Base-by-base conservation (phyloP, 1,284 basidiomycete species). In the Trichosporon coremiiforme region DNA sequence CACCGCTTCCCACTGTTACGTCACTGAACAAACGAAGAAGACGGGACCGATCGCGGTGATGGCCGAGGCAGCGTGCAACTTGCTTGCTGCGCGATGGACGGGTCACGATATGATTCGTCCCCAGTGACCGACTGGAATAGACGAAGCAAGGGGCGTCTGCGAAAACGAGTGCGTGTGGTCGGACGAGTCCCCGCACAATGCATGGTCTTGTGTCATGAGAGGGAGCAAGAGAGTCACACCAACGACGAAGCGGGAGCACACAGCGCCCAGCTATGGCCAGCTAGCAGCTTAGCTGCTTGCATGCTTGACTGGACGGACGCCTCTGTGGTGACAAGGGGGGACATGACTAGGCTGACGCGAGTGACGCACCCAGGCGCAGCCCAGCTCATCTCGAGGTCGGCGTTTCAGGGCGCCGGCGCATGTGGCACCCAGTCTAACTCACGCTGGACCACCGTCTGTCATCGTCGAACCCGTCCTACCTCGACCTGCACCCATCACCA, bases 331-430 rank as follows among this genome's bases (percentile, higher is more conserved):
- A 5, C n/a, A 17, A 35, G 41, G n/a, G 15, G 41, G 3, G 4
- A 3, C 8, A 22, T 64, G 17, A 64, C 62, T 36, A 35, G 31
- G 17, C 35, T 31, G 45, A 15, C 38, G 38, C 22, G 64, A 63
- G 70, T 69, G 70, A 66, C 69, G 68, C 73, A 72, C 31, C 25
- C 36, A 33, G 10, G 62, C 12, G 35, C 53, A 64, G 50, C 53
- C 53, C 13, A 25, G 31, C 41, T 64, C 25, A 66, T 36, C 50
- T 55, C 65, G 41, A n/a, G 17, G 31, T 62, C 57, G 57, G 57
- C 57, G 57, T 62, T 62, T 62, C 57, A 62, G 29, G 57, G 57
- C 17, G 17, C 57, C 29, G 31, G 15, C 31, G 17, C 31, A 62
- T 62, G 57, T 62, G 57, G 57, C 57, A 62, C 57, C 17, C 57